These are phyloP conservation scores for Gymnopilus dilepis DNA, from an alignment of 768 basidiomycete species.

Conservation along the genomic window DNA sequence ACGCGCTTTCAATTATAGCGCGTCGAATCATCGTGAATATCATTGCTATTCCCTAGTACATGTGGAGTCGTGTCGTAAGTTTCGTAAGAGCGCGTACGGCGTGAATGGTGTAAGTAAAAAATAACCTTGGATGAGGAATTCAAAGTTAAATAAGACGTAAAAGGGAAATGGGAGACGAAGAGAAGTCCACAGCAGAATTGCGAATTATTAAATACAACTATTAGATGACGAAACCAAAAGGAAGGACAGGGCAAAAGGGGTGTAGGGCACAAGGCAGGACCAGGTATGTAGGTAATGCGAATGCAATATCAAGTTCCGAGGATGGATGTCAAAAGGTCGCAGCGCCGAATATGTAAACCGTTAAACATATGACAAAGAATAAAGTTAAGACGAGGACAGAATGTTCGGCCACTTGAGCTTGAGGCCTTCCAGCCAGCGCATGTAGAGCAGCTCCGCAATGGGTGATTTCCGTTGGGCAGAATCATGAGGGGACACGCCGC, in stretches of 20 bases:
- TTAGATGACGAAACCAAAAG: not conserved
- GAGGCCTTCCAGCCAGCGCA: constrained; percentile 94
- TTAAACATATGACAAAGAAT: not conserved
- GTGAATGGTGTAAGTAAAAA: not conserved
- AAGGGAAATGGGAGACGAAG: not conserved
- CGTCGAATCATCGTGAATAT: not conserved
- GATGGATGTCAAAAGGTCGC: not conserved
- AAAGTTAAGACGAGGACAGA: constrained; percentile 36
- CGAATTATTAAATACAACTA: not conserved
- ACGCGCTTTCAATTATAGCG: not conserved
- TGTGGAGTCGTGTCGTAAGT: constrained; percentile 4
- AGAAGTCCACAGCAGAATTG: constrained; percentile 2
- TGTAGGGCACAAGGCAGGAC: not conserved
- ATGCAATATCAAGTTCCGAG: not conserved
- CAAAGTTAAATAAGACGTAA: constrained; percentile 1
- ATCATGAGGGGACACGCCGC: constrained; percentile 36
- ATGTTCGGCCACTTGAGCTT: constrained; percentile 90
- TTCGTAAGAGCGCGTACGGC: not conserved
- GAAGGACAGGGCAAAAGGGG: constrained; percentile 1
- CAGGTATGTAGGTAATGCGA: no score
- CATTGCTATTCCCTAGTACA: constrained; percentile 4
- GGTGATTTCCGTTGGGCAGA: constrained; percentile 73
- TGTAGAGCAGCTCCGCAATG: constrained; percentile 94
- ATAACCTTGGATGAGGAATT: not conserved
- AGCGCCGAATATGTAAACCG: not conserved